Conservation (phyloP, 306 rosid species). For the Vigna mungo region DNA sequence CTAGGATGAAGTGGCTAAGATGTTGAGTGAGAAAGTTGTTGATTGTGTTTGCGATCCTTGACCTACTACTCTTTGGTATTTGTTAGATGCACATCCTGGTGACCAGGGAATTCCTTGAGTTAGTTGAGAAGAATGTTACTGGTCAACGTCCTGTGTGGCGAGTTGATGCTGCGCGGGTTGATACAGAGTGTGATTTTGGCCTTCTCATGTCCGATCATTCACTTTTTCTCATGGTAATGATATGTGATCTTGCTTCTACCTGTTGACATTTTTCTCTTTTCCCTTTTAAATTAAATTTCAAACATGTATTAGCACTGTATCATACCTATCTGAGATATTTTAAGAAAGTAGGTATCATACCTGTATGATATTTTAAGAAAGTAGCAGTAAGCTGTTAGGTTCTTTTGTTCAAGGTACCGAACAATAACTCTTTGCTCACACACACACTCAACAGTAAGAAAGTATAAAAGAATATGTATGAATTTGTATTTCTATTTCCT, state of each 20-base stretch:
- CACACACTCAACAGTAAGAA: too few relatives aligned
- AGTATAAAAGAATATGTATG: too few relatives aligned
- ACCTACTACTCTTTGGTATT: slow-evolving; percentile 37
- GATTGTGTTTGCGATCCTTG: slow-evolving; percentile 39
- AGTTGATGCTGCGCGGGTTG: slow-evolving; percentile 71
- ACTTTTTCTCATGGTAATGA: slow-evolving; percentile 69
- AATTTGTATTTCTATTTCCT: too few relatives aligned
- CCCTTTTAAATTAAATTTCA: slow-evolving; percentile 20
- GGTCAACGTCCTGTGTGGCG: slow-evolving; percentile 80
- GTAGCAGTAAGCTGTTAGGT: too few relatives aligned
- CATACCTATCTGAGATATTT: slow-evolving; percentile 16
- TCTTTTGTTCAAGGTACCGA: too few relatives aligned
- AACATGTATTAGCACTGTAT: neutral
- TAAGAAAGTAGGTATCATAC: neutral
- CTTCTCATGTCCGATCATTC: slow-evolving; percentile 90
- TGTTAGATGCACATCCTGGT: slow-evolving; percentile 63
- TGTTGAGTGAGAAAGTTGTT: neutral
- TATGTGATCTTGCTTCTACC: slow-evolving; percentile 27
- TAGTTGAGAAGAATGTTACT: slow-evolving; percentile 58
- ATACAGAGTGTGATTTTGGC: slow-evolving; percentile 62
- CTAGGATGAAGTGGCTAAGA: neutral
- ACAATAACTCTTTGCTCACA: too few relatives aligned
- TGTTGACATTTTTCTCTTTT: neutral
- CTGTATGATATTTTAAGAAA: neutral
- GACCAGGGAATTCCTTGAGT: slow-evolving; percentile 75